Evolutionary conservation across 2,329 filamentous ascomycete genomes (phyloP), one percentile per base, ranked within the genome.

Genomic region (Chalaropsis ovoidea): DNA sequence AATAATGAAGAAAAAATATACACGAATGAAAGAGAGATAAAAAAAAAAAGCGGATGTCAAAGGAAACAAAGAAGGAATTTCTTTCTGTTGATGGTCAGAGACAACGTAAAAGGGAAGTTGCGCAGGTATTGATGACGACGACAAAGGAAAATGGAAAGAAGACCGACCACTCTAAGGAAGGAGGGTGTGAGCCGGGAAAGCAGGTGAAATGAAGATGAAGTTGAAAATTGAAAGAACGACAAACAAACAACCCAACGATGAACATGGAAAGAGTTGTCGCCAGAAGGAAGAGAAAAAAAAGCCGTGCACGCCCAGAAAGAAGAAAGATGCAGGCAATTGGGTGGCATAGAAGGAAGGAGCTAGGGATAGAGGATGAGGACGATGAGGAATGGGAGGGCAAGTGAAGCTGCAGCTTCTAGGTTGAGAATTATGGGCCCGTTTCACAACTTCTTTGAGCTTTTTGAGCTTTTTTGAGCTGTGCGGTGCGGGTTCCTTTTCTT

Each of bases 1-100:
- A 52, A 52, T 15, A 61, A 68, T 66, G 22, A 31, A 56, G 13
- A 56, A 42, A 62, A 62, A 62, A 31, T n/a, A 39, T 58, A 58
- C 31, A 58, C 31, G 17, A 31, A 39, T 19, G 24, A 31, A 19
- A 58, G 45, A 35, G 22, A 22, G 54, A 54, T 42, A 52, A 47
- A 13, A 58, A 35, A 54, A 39, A 13, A 47, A 35, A 31, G 24
- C 43, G n/a, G 39, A 45, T 24, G 11, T 17, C 47, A 56, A 42
- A 64, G 22, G 27, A 42, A 56, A 42, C 15, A 22, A 56, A 56
- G 47, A 41, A 27, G 24, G 22, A 52, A 4, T 52, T 52, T 64
- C 22, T 52, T 52, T 64, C 22, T 17, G 49, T 64, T 41, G 62
- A 19, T 24, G 35, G 19, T 52, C 13, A 52, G 24, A 35, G 42